Evolutionary conservation across 345 rosid species (phyloP), one percentile per base, ranked within the genome.

Genomic region (Eucalyptus rudis): DNA sequence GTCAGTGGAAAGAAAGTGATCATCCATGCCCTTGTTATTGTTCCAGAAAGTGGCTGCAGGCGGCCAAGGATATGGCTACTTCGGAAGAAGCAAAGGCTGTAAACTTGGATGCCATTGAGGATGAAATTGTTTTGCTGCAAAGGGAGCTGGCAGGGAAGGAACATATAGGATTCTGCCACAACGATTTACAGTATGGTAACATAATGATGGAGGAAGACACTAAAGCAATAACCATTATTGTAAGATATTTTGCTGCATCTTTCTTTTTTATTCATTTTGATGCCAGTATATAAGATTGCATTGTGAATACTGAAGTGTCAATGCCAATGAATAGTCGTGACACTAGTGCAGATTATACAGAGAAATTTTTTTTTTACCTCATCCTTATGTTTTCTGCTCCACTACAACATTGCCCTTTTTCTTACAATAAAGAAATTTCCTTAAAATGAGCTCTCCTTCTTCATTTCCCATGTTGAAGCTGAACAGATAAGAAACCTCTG

Each of bases 111-210:
- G 92, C 88, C 86, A 88, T 95, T 89, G 97, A 94, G 88, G 90
- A 71, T 76, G 99, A 98, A 91, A 96, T 95, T 51, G 83, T 45
- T 89, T 87, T 91, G 51, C 92, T 98, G 84, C 96, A 95, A 92
- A 94, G 90, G 89, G 91, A 92, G 92, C 92, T 95, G 49, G 90
- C 90, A 4, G 92, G 87, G 86, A 90, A 89, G 87, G 95, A 93
- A 88, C 91, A 43, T 56, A 87, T 94, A 45, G 97, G 96, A 44
- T 98, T 96, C 91, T 98, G 98, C 92, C 99, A 98, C 94, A 98
- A 96, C 91, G 99, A 98, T 93, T 92, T 97, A 87, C 99, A 97
- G 89, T 98, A 95, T 90, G 99, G 98, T n/a, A 98, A 98, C 94
- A 95, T 98, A 87, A 98, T 98, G 99, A 92, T 98, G 88, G 98